phyloP scores from a whole-genome alignment of 1,139 yeast genomes.

The Suhomyces panamericanus region DNA sequence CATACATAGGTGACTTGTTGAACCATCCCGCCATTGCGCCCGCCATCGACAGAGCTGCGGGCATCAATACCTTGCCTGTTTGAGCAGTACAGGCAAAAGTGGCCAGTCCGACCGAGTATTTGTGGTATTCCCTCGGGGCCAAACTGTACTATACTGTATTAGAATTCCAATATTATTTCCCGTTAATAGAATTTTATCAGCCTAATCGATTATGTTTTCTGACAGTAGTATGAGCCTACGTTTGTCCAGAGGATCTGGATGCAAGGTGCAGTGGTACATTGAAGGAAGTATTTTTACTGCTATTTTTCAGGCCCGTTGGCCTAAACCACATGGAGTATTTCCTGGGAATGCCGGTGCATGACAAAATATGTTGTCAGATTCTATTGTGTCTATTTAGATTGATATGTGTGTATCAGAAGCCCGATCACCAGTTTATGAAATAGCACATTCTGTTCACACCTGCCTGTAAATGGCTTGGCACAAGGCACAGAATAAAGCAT shows the following conservation, averaged over 20 bases:
- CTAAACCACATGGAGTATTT: too few relatives aligned
- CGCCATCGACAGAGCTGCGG: conserved; percentile 49
- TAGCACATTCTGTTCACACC: too few relatives aligned
- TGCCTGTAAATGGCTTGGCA: not conserved
- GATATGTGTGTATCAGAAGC: not conserved
- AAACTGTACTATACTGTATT: conserved; percentile 5
- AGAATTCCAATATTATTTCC: conserved; percentile 1
- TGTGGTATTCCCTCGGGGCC: not conserved
- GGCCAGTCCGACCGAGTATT: not conserved
- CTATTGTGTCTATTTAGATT: not conserved
- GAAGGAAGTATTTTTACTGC: too few relatives aligned
- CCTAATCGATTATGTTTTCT: not conserved
- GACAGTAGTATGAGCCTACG: too few relatives aligned
- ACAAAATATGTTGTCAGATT: not conserved
- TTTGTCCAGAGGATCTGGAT: too few relatives aligned
- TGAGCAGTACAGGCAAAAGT: conserved; percentile 14
- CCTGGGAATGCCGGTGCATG: not conserved
- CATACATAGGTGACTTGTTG: conserved; percentile 82
- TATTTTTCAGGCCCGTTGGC: too few relatives aligned
- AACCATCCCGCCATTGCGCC: conserved; percentile 87
- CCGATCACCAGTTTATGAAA: too few relatives aligned
- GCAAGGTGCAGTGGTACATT: too few relatives aligned
- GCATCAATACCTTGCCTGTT: conserved; percentile 47
- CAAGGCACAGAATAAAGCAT: not conserved
- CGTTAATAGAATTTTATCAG: not conserved